Evolutionary conservation across 768 basidiomycete genomes (phyloP).

Genomic region (Tremella mesenterica): DNA sequence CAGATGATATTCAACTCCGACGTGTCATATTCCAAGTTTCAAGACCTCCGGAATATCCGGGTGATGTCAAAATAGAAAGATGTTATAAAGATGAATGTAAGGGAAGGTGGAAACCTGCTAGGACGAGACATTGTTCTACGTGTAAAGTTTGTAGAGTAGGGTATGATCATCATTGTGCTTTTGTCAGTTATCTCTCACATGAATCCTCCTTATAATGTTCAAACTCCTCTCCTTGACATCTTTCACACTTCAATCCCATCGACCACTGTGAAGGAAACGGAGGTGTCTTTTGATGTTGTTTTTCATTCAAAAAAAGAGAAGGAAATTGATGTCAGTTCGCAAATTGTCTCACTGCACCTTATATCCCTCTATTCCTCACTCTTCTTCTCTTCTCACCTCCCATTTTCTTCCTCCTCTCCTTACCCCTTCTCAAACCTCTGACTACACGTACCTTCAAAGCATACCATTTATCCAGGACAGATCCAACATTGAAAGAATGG

Average conservation of each 20-base stretch:
- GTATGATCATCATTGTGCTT: conserved; percentile 46
- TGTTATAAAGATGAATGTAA: conserved; percentile 41
- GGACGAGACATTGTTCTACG: conserved; percentile 43
- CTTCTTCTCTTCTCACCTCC: conserved; percentile 35
- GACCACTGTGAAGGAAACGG: not conserved
- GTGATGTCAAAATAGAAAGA: not conserved
- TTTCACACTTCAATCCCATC: not conserved
- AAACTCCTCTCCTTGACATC: not conserved
- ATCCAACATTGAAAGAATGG: conserved; percentile 15
- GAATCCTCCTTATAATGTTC: not conserved
- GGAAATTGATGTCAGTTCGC: conserved; percentile 24
- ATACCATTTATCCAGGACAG: conserved; percentile 4
- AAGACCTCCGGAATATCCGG: not conserved
- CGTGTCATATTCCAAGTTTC: conserved; percentile 19
- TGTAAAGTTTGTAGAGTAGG: conserved; percentile 41
- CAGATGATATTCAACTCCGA: conserved; percentile 1
- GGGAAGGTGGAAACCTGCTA: conserved; percentile 45
- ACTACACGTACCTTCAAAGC: conserved; percentile 9
- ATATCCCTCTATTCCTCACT: conserved; percentile 35
- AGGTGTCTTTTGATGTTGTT: too few species aligned
- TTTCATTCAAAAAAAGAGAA: too few species aligned
- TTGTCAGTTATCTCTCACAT: conserved; percentile 15
- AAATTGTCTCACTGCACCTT: conserved; percentile 40
- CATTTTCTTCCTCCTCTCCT: conserved; percentile 20
- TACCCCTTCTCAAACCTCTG: conserved; percentile 20